phyloP scores from a whole-genome alignment of 495 filamentous ascomycete genomes.

The Friedmanniomyces simplex region DNA sequence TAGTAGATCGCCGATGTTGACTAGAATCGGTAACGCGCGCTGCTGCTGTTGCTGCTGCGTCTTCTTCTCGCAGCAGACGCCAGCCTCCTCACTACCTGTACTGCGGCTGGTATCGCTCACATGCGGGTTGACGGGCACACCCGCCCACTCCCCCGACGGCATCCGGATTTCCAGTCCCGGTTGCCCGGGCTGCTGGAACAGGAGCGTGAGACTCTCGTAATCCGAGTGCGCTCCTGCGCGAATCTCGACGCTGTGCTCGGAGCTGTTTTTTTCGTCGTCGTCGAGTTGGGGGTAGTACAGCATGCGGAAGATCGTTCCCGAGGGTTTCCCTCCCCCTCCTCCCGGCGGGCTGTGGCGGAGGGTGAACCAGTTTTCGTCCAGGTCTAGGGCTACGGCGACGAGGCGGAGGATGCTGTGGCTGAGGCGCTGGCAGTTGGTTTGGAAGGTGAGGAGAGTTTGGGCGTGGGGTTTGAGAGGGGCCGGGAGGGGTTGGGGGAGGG shows the following conservation, averaged over 20 bases:
- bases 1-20: slow-evolving; percentile 88
- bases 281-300: slow-evolving; percentile 42
- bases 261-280: slow-evolving; percentile 3
- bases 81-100: slow-evolving; percentile 33
- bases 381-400: slow-evolving; percentile 40
- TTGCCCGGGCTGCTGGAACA: slow-evolving; percentile 72
- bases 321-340: too few species aligned
- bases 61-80: slow-evolving; percentile 31
- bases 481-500: slow-evolving; percentile 75
- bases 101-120: not conserved
- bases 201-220: slow-evolving; percentile 56
- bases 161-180: slow-evolving; percentile 79
- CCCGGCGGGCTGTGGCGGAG: slow-evolving; percentile 49
- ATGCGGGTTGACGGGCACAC: slow-evolving; percentile 50
- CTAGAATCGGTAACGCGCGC: slow-evolving; percentile 63
- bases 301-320: slow-evolving; percentile 69
- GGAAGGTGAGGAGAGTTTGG: slow-evolving; percentile 53
- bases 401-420: slow-evolving; percentile 61
- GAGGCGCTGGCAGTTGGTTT: slow-evolving; percentile 57
- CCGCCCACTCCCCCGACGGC: slow-evolving; percentile 42
- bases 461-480: slow-evolving; percentile 49
- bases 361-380: slow-evolving; percentile 57
- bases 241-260: slow-evolving; percentile 33
- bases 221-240: slow-evolving; percentile 60
- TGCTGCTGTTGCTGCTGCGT: slow-evolving; percentile 38